Percentiles rank a stretch among this genome's conserved stretches.
Conservation (phyloP, 805 yeast genomes). For the Millerago galiae region DNA sequence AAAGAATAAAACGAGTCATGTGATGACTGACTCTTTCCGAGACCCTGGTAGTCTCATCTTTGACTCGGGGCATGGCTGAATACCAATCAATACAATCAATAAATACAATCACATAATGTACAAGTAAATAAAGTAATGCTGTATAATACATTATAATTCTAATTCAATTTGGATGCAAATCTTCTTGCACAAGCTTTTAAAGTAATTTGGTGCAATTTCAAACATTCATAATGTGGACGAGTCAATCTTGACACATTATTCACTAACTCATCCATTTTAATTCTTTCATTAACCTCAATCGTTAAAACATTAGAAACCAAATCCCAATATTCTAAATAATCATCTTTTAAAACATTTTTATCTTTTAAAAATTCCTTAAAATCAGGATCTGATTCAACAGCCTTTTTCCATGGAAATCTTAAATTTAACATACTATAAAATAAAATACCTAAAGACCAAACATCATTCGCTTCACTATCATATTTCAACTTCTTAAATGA, state of each 20-base stretch:
- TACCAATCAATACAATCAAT: too few relatives aligned
- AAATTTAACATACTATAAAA: constrained; percentile 66
- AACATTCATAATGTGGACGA: constrained; percentile 1
- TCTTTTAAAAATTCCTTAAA: constrained; percentile 13
- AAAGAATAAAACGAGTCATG: not conserved
- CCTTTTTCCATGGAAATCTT: constrained; percentile 43
- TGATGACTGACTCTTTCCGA: not conserved
- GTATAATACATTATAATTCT: not conserved
- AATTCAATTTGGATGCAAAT: not conserved
- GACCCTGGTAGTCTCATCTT: not conserved
- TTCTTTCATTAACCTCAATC: constrained; percentile 7
- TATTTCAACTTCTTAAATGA: constrained; percentile 61
- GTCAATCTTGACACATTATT: not conserved
- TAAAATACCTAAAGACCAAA: constrained; percentile 88
- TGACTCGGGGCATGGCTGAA: not conserved
- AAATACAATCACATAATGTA: too few relatives aligned
- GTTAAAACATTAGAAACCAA: constrained; percentile 1
- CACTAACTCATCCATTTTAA: constrained; percentile 8
- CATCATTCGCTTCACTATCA: constrained; percentile 72
- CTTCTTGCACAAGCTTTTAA: constrained; percentile 8
- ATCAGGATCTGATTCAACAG: constrained; percentile 28
- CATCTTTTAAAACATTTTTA: not conserved
- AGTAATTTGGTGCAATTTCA: constrained; percentile 6
- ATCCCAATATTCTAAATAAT: constrained; percentile 7
- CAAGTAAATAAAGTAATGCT: too few relatives aligned